These are phyloP conservation scores for Eimeria acervulina DNA, from an alignment of 169 alveolate species.

Conservation along the genomic window DNA sequence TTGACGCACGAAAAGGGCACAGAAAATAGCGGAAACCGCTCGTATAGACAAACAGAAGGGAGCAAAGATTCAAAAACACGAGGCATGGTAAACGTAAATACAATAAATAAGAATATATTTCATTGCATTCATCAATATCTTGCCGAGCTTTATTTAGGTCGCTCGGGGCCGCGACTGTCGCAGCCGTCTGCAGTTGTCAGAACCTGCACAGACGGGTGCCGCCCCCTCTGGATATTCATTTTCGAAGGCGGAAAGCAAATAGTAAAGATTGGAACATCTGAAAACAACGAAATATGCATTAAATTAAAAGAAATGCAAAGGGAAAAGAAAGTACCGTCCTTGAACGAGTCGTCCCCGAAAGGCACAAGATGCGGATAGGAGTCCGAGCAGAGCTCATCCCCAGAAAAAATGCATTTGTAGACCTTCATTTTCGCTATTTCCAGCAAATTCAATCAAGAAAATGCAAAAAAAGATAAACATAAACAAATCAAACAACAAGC, in stretches of 20 bases:
- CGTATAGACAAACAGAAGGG: too few relatives aligned
- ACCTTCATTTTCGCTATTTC: constrained; percentile 85
- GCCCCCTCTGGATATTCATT: neutral
- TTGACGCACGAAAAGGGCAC: too few relatives aligned
- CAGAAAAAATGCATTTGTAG: constrained; percentile 93
- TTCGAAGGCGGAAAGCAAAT: neutral
- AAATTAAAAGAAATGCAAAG: neutral
- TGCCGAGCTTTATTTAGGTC: neutral
- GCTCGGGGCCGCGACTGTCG: neutral
- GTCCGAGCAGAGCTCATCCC: constrained; percentile 96
- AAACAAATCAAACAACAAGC: neutral
- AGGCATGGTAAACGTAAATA: neutral
- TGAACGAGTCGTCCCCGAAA: constrained; percentile 90
- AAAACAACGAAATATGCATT: neutral
- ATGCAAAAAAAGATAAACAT: neutral
- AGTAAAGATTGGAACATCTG: neutral
- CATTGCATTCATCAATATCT: too few relatives aligned
- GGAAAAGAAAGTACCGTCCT: constrained; percentile 84
- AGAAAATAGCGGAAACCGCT: neutral
- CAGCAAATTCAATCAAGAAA: neutral
- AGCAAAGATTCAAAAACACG: neutral
- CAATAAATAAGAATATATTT: neutral
- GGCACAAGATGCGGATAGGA: constrained; percentile 93
- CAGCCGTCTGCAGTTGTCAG: neutral
- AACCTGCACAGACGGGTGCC: neutral